Evolutionary conservation across 1,284 basidiomycete species (phyloP), one percentile per base, ranked within the genome.

Genomic region (Cryptococcus floricola): DNA sequence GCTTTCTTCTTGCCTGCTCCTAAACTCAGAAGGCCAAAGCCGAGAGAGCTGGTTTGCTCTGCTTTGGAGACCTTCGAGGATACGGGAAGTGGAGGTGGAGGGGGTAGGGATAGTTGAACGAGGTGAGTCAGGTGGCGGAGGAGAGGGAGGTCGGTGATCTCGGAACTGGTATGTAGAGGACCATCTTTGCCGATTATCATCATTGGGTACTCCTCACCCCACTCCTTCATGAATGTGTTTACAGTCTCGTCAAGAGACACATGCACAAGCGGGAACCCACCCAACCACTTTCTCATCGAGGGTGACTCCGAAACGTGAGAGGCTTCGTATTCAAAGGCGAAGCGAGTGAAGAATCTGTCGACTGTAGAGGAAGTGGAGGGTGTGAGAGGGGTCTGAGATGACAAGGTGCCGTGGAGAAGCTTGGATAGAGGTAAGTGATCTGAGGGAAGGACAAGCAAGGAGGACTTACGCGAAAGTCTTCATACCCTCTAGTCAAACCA

Each of bases 271-370:
- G 58, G 61, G 44, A 45, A 63, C 0, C 66, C 67, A 2, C 59
- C 62, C 2, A 74, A 45, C 68, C 66, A 73, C 5, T 56, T 34
- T 14, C 39, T n/a, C 1, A 59, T 28, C 1, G 63, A 39, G 2
- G 61, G 57, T 8, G 60, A 47, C 0, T 62, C 49, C 9, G 50
- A 39, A 37, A 73, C 28, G 53, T 63, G 59, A 23, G 57, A 50
- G 12, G 62, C 52, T 58, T 75, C 67, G 54, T 67, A 70, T 9
- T 56, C 27, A 42, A 71, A 63, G 2, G 73, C 66, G 56, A 74
- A 75, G 25, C 66, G 64, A 5, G 71, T 74, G 62, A 69, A 75
- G 60, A 58, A 73, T 45, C 58, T 66, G 34, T 75, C 73, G 31
- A 74, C 54, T 3, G 60, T 41, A n/a, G 60, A 48, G 1, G 66